These are phyloP conservation scores for Lentinula guzmanii DNA, from an alignment of 768 basidiomycete species.

Conservation along the genomic window DNA sequence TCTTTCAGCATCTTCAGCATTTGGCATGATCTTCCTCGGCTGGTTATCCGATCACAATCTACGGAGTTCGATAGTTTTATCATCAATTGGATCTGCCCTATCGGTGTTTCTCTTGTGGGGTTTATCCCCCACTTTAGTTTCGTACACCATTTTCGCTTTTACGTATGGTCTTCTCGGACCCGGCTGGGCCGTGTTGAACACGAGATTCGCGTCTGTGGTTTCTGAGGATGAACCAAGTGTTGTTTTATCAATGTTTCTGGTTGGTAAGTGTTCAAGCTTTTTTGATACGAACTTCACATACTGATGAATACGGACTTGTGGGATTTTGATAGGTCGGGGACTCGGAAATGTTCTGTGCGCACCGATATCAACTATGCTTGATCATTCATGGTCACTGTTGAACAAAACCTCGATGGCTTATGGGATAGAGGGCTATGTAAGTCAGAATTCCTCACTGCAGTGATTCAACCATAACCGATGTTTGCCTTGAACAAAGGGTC, in stretches of 20 bases:
- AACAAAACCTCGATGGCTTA: conserved; percentile 4
- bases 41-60: conserved; percentile 14
- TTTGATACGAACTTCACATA: not conserved
- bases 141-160: conserved; percentile 9
- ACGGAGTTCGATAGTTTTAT: conserved; percentile 10
- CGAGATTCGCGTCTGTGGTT: conserved; percentile 9
- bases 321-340: conserved; percentile 5
- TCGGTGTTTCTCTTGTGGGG: conserved; percentile 14
- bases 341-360: conserved; percentile 8
- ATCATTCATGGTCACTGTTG: conserved; percentile 3
- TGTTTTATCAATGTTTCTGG: conserved; percentile 10
- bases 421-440: conserved; percentile 11
- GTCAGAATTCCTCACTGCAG: not conserved
- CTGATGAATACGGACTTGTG: no score
- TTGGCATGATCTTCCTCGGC: conserved; percentile 11
- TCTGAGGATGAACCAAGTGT: conserved; percentile 10
- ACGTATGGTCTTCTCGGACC: conserved; percentile 12
- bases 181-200: conserved; percentile 11
- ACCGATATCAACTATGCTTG: conserved; percentile 4
- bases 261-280: conserved; percentile 1
- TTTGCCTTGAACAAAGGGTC: not conserved
- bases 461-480: not conserved
- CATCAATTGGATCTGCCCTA: conserved; percentile 9
- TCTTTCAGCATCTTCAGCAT: conserved; percentile 7
- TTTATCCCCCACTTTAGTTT: conserved; percentile 6